Conservation (phyloP, 306 rosid genomes). For the Alnus rubra region DNA sequence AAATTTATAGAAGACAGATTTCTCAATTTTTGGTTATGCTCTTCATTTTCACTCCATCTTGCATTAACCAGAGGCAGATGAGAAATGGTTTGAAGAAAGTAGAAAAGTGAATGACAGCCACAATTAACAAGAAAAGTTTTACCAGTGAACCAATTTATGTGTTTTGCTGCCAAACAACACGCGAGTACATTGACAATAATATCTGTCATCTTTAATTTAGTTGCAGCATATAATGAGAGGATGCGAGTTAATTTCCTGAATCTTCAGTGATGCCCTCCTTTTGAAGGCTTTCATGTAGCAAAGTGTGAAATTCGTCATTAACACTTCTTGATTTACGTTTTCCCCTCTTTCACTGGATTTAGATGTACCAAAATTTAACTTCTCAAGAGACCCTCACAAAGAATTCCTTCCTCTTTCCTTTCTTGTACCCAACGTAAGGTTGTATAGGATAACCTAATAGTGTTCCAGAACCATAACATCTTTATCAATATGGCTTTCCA, state of each 20-base stretch:
- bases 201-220: neutral
- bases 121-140: neutral
- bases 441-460: slow-evolving; percentile 4
- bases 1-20: neutral
- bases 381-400: neutral
- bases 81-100: neutral
- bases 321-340: neutral
- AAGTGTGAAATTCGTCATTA: neutral
- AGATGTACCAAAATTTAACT: neutral
- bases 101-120: neutral
- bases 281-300: neutral
- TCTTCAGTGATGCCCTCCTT: neutral
- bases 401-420: neutral
- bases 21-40: neutral
- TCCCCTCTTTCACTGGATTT: neutral
- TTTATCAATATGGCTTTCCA: slow-evolving; percentile 2
- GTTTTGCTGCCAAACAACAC: neutral
- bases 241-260: neutral
- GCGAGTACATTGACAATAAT: neutral
- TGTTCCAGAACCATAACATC: neutral
- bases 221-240: neutral
- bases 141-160: neutral
- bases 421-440: slow-evolving; percentile 12
- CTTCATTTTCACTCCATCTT: neutral
- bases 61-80: neutral